Evolutionary conservation across 352 stramenopile genomes (phyloP), one percentile per base, ranked within the genome.

Genomic region (Pythium aquatile): DNA sequence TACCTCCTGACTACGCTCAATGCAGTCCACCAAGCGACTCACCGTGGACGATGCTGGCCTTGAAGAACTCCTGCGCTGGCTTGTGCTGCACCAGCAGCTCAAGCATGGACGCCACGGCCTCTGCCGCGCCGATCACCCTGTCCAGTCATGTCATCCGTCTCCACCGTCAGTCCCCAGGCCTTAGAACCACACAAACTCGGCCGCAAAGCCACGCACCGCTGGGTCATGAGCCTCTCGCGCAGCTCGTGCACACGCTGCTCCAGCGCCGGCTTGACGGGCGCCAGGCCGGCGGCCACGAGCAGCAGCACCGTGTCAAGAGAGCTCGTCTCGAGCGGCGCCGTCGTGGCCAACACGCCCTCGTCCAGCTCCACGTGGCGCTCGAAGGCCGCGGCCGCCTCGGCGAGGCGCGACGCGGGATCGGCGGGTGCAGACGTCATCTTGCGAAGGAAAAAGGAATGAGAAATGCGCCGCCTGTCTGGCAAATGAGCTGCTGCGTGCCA

Each of bases 291-390:
- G 29, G 68, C 76, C 52, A 83, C 69, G 61, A 83, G 68, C 28
- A 77, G 55, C 26, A 91, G 75, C 42, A 90, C 66, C 26, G 65
- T 68, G 55, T 85, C 77, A 24, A 91, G 65, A 35, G 76, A 61
- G 1, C 68, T 62, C 1, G 69, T 72, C 29, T 83, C 68, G 47
- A 91, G 70, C 44, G 79, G 77, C 55, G 79, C 77, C 6, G 81
- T 85, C 33, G 83, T 89, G 49, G 77, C 80, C 57, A 91, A 62
- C 52, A 91, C 75, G 53, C 74, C 74, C 40, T 89, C 81, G 58
- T 88, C 81, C 53, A 90, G 52, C 71, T 79, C 76, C 64, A 91
- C 83, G 69, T 90, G 76, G 56, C 72, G 63, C 61, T 85, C 77
- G 53, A 91, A 91, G 20, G 61, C 42, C 20, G 61, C 52, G 29